Evolutionary conservation across 768 basidiomycete species (phyloP).

Genomic region (Boletus insuetus): DNA sequence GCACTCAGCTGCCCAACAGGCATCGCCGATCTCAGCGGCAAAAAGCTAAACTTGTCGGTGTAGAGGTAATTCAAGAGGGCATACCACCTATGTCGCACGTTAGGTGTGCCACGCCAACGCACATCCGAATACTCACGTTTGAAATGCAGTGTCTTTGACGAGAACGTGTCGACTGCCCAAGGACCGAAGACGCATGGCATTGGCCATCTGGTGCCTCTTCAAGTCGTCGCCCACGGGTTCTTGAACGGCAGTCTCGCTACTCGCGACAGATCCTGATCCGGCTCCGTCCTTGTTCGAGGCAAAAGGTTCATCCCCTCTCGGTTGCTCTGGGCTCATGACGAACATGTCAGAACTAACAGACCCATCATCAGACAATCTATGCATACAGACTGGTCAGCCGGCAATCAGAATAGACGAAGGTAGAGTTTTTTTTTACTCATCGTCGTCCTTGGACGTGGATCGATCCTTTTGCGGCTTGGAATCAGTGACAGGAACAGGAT

Average conservation of each 20-base stretch:
- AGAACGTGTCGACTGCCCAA: slow-evolving; percentile 24
- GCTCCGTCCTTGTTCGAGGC: background rate
- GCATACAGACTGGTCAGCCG: slow-evolving; percentile 1
- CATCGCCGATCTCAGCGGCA: slow-evolving; percentile 24
- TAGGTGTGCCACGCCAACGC: too few relatives aligned
- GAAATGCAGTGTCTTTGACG: slow-evolving; percentile 29
- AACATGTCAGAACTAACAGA: slow-evolving; percentile 16
- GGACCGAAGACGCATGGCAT: slow-evolving; percentile 6
- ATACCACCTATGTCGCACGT: slow-evolving; percentile 31
- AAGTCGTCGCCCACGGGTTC: background rate
- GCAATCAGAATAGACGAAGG: too few relatives aligned
- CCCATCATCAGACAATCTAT: slow-evolving; percentile 13
- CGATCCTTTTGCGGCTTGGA: too few relatives aligned
- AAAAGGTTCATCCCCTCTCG: background rate
- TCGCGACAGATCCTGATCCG: background rate
- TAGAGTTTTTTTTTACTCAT: too few relatives aligned
- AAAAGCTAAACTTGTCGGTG: slow-evolving; percentile 33
- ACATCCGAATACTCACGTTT: slow-evolving; percentile 16
- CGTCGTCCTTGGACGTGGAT: too few relatives aligned
- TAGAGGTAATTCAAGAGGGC: slow-evolving; percentile 41
- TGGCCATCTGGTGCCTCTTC: background rate
- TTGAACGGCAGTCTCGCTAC: background rate
- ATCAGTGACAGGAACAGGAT: too few relatives aligned
- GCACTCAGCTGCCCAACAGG: background rate
- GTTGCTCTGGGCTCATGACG: slow-evolving; percentile 10